These are phyloP conservation scores for Pseudocercospora ulei DNA, from an alignment of 2,329 filamentous ascomycete species.

Conservation along the genomic window DNA sequence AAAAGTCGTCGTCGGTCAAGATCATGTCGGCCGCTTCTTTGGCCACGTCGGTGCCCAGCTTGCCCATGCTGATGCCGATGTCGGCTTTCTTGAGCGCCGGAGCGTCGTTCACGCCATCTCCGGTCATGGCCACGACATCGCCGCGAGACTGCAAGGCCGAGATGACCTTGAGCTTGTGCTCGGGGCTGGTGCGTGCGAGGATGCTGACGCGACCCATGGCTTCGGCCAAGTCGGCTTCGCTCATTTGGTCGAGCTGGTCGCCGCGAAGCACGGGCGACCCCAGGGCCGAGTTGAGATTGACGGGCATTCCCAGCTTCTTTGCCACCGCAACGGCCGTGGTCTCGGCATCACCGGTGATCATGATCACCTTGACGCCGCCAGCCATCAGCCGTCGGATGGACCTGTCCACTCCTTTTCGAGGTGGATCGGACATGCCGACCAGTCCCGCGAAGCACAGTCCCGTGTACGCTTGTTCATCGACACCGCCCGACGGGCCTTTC, in stretches of 20 bases:
- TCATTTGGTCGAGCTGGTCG: conserved; percentile 89
- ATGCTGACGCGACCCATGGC: conserved; percentile 84
- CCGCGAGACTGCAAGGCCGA: conserved; percentile 80
- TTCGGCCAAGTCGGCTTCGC: conserved; percentile 68
- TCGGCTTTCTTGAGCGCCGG: conserved; percentile 94
- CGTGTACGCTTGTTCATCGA: conserved; percentile 61
- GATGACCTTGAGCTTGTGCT: conserved; percentile 97
- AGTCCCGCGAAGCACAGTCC: conserved; percentile 82
- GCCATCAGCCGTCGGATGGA: conserved; percentile 85
- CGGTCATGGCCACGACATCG: conserved; percentile 97
- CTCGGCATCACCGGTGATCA: conserved; percentile 97
- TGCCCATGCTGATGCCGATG: conserved; percentile 95
- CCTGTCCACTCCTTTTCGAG: conserved; percentile 76
- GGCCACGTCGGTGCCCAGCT: conserved; percentile 88
- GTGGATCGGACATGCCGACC: conserved; percentile 95
- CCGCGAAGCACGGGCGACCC: conserved; percentile 69
- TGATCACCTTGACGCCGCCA: conserved; percentile 91
- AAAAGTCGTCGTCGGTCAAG: conserved; percentile 78
- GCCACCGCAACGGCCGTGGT: conserved; percentile 91
- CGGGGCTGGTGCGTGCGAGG: conserved; percentile 89
- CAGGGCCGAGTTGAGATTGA: conserved; percentile 51
- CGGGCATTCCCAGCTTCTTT: conserved; percentile 85
- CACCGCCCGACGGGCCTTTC: conserved; percentile 7
- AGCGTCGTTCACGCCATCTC: conserved; percentile 95
- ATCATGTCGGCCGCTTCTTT: conserved; percentile 96